A percentile compares a stretch with the other conserved stretches of the same genome.
Conservation (phyloP, 345 rosid genomes). For the Moricandia moricandioides region DNA sequence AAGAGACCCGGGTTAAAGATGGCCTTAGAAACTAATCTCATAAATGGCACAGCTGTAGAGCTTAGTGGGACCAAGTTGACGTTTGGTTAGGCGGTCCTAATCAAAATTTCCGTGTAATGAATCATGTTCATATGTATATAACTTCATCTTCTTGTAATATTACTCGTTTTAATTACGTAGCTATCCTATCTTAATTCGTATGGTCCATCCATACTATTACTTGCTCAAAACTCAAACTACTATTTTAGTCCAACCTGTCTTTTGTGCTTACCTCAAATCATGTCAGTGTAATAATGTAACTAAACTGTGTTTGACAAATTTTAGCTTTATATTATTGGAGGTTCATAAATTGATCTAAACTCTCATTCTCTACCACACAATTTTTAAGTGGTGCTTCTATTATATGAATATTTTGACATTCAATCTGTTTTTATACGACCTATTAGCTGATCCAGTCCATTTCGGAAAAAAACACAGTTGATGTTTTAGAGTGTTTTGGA, state of each 20-base stretch:
- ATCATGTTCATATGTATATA: constrained; percentile 6
- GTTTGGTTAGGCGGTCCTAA: constrained; percentile 39
- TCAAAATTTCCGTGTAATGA: constrained; percentile 30
- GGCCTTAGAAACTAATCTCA: background rate
- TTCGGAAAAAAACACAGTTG: too few species aligned
- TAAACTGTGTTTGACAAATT: background rate
- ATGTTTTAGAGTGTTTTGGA: too few species aligned
- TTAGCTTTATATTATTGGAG: background rate
- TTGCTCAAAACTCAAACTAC: background rate
- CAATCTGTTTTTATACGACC: background rate
- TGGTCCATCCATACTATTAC: constrained; percentile 19
- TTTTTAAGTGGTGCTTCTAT: background rate
- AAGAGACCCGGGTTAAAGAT: too few species aligned
- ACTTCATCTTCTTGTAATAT: constrained; percentile 5
- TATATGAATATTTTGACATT: background rate
- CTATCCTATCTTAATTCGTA: constrained; percentile 8
- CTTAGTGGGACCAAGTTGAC: constrained; percentile 29
- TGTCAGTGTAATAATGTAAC: background rate
- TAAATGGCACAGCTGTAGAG: constrained; percentile 24
- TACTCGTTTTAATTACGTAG: constrained; percentile 13
- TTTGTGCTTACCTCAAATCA: constrained; percentile 20
- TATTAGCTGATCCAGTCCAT: too few species aligned
- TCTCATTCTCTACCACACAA: background rate
- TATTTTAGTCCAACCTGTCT: constrained; percentile 5
- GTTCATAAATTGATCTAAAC: background rate